Percentiles rank a stretch among this genome's conserved stretches.
These are phyloP conservation scores for Pyrenopolyporus hunteri DNA, from an alignment of 495 filamentous ascomycete genomes.

Conservation along the genomic window DNA sequence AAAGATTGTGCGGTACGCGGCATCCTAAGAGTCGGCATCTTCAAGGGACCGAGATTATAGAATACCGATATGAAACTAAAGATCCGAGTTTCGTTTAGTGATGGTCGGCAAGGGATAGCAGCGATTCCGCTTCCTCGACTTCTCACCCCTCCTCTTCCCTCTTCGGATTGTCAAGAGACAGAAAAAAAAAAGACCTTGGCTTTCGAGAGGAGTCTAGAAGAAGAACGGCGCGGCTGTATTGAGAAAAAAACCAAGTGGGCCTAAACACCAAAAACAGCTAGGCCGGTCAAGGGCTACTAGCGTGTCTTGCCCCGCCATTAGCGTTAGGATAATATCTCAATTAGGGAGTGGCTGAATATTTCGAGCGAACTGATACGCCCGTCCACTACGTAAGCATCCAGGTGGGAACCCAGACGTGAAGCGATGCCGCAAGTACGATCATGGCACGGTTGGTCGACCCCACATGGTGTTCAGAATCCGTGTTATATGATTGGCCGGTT, in stretches of 20 bases:
- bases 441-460: slow-evolving; percentile 15
- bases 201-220: slow-evolving; percentile 31
- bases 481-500: slow-evolving; percentile 34
- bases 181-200: background rate
- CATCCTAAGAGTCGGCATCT: background rate
- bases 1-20: background rate
- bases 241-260: slow-evolving; percentile 8
- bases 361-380: slow-evolving; percentile 30
- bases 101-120: background rate
- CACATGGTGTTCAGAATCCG: slow-evolving; percentile 20
- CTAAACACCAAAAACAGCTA: background rate
- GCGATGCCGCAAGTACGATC: slow-evolving; percentile 38
- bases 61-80: background rate
- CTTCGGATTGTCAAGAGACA: background rate
- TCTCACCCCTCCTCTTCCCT: slow-evolving; percentile 2
- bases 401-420: slow-evolving; percentile 6
- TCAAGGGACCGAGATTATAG: background rate
- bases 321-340: slow-evolving; percentile 17
- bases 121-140: background rate
- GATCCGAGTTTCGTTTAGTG: background rate
- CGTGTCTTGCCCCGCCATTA: slow-evolving; percentile 25
- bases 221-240: slow-evolving; percentile 1
- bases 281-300: slow-evolving; percentile 2
- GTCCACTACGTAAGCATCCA: background rate
- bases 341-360: slow-evolving; percentile 33